Conservation (phyloP, 495 filamentous ascomycete genomes). For the Glarea lozoyensis region DNA sequence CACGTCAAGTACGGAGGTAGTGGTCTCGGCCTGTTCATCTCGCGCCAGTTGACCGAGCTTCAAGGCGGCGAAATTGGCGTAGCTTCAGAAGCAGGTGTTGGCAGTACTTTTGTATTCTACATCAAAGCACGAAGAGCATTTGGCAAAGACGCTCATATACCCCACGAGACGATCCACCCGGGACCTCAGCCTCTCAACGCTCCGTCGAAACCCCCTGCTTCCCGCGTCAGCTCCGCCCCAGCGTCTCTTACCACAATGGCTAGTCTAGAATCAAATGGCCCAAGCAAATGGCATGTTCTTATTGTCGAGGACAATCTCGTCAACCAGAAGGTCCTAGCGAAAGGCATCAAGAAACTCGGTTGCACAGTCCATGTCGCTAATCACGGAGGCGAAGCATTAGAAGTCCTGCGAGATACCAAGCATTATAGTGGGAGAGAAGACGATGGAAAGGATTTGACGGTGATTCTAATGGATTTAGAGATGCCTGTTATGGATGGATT, state of each 20-base stretch:
- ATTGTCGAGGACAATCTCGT: slow-evolving; percentile 86
- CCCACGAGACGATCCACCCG: no score
- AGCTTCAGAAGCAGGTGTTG: slow-evolving; percentile 55
- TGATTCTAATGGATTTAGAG: slow-evolving; percentile 77
- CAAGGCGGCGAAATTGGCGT: slow-evolving; percentile 86
- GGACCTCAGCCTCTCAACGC: no score
- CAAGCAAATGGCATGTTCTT: no score
- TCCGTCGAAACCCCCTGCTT: no score
- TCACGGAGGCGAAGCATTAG: slow-evolving; percentile 68
- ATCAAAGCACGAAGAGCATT: no score
- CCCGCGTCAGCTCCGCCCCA: no score
- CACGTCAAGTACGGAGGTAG: slow-evolving; percentile 76
- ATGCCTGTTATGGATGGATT: slow-evolving; percentile 88
- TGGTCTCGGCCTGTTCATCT: slow-evolving; percentile 78
- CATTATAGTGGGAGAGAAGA: slow-evolving; percentile 14
- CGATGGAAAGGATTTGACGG: slow-evolving; percentile 38
- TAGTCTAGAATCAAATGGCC: no score
- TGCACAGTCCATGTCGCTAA: slow-evolving; percentile 63
- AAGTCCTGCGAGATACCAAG: slow-evolving; percentile 20
- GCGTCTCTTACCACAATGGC: no score
- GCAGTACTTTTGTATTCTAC: slow-evolving; percentile 82
- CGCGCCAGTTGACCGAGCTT: slow-evolving; percentile 64
- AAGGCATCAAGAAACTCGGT: slow-evolving; percentile 60
- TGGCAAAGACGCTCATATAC: no score
- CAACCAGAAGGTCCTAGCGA: slow-evolving; percentile 56